phyloP scores from a whole-genome alignment of 2,329 filamentous ascomycete genomes.

The Fusarium sterilihyphosum region DNA sequence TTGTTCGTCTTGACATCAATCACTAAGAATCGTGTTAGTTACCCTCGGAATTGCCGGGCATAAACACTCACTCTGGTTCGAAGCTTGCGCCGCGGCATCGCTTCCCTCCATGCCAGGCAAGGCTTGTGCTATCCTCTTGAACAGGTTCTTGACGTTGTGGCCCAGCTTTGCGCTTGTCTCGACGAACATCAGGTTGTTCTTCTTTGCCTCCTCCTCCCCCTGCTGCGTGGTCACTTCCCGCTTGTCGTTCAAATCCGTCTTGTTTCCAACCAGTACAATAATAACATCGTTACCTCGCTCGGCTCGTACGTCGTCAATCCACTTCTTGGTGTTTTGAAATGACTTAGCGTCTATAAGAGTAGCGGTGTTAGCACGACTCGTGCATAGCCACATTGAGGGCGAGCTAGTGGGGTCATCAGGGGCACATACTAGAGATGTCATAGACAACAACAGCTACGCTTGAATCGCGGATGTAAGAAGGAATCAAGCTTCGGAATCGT shows the following conservation, averaged over 20 bases:
- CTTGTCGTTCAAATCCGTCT: slow-evolving; percentile 99
- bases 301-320: slow-evolving; percentile 97
- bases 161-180: slow-evolving; percentile 98
- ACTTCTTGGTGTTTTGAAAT: slow-evolving; percentile 98
- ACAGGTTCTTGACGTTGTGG: slow-evolving; percentile 97
- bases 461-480: slow-evolving; percentile 98
- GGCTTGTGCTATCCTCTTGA: slow-evolving; percentile 97
- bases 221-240: slow-evolving; percentile 95
- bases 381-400: slow-evolving; percentile 16
- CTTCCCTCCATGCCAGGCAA: slow-evolving; percentile 97
- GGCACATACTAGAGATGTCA: slow-evolving; percentile 83
- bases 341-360: slow-evolving; percentile 79
- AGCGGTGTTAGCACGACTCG: slow-evolving; percentile 33
- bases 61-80: slow-evolving; percentile 77
- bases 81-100: slow-evolving; percentile 76
- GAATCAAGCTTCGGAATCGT: slow-evolving; percentile 95
- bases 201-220: slow-evolving; percentile 97
- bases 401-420: slow-evolving; percentile 36
- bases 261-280: slow-evolving; percentile 98
- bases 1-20: slow-evolving; percentile 91
- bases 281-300: slow-evolving; percentile 99
- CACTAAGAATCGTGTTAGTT: slow-evolving; percentile 63
- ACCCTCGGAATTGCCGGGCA: neutral
- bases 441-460: slow-evolving; percentile 98
- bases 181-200: slow-evolving; percentile 98